These are phyloP conservation scores for Lactifluus pinguis DNA, from an alignment of 768 basidiomycete species.

Conservation along the genomic window DNA sequence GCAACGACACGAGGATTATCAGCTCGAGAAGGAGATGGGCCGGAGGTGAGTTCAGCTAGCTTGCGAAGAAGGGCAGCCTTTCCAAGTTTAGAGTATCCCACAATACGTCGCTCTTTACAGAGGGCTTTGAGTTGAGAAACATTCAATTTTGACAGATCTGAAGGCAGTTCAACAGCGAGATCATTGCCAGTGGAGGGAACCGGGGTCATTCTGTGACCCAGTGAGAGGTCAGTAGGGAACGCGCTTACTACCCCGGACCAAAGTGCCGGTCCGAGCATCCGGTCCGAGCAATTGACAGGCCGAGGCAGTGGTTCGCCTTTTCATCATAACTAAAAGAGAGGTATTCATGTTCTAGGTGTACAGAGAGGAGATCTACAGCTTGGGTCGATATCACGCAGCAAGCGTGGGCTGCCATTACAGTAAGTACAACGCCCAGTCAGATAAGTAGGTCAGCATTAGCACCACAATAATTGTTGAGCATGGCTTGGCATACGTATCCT, in stretches of 20 bases:
- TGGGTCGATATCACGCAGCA: too few relatives aligned
- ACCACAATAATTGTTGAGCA: background rate
- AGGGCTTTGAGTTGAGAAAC: conserved; percentile 56
- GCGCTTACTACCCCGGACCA: background rate
- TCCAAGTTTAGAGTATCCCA: conserved; percentile 58
- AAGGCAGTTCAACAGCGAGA: background rate
- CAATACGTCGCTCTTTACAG: conserved; percentile 54
- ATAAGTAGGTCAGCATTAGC: too few relatives aligned
- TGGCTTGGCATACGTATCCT: background rate
- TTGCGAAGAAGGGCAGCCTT: conserved; percentile 51
- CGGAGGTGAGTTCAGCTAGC: conserved; percentile 20
- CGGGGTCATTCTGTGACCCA: background rate
- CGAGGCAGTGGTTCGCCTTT: too few relatives aligned
- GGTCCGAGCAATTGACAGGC: too few relatives aligned
- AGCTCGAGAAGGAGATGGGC: background rate
- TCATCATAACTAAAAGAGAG: too few relatives aligned
- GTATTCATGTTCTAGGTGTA: too few relatives aligned
- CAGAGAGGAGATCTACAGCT: too few relatives aligned
- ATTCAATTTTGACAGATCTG: conserved; percentile 33
- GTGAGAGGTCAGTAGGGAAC: background rate
- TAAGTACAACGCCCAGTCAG: too few relatives aligned
- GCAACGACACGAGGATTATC: background rate
- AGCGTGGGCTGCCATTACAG: too few relatives aligned
- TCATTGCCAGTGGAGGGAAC: background rate
- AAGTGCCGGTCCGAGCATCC: too few relatives aligned